Conservation (phyloP, 257 asterid genomes). For the Solanum ossicruentum region DNA sequence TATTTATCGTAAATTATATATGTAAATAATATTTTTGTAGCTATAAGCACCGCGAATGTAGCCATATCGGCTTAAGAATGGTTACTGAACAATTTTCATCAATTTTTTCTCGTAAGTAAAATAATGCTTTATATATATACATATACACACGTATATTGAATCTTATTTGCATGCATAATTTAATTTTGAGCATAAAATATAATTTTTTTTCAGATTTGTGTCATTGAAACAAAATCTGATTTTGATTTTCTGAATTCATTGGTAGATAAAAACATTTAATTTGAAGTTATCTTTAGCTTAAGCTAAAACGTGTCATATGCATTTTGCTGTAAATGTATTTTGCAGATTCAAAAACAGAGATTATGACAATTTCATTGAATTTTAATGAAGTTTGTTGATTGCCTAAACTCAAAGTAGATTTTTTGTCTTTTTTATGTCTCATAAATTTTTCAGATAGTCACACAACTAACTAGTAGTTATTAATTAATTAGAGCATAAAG, state of each 20-base stretch:
- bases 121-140: too few relatives aligned
- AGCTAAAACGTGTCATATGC: neutral
- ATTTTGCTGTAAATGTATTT: neutral
- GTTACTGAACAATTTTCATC: too few relatives aligned
- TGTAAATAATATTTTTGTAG: neutral
- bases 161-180: too few relatives aligned
- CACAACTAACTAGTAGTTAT: neutral
- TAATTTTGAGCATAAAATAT: too few relatives aligned
- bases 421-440: neutral
- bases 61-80: too few relatives aligned
- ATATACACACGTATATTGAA: too few relatives aligned
- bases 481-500: neutral
- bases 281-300: neutral
- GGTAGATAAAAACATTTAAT: neutral
- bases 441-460: neutral
- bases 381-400: neutral
- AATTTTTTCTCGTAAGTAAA: too few relatives aligned
- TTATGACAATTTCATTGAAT: neutral
- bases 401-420: neutral
- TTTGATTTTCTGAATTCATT: neutral
- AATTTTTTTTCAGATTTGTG: too few relatives aligned
- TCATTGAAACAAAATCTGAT: neutral
- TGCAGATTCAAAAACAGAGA: neutral
- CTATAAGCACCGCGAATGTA: too few relatives aligned
- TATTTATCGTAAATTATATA: neutral